These are phyloP conservation scores for Diaporthe humulicola DNA, from an alignment of 2,329 filamentous ascomycete genomes.

Conservation along the genomic window DNA sequence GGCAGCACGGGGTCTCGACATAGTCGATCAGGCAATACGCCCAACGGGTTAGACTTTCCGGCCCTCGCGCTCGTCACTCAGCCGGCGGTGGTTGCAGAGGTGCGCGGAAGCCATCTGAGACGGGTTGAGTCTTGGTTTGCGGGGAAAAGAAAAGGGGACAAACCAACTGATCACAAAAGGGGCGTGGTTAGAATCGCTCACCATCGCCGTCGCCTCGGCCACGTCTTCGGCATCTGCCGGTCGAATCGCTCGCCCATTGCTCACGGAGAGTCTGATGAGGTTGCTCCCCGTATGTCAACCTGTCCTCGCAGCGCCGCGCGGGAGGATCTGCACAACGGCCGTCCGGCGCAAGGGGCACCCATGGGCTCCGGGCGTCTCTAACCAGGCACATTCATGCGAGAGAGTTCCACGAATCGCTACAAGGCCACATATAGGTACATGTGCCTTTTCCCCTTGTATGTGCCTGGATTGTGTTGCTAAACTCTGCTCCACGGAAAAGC, in stretches of 20 bases:
- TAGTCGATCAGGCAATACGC: conserved; percentile 24
- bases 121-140: conserved; percentile 31
- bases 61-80: background rate
- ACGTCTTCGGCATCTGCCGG: conserved; percentile 23
- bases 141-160: conserved; percentile 3
- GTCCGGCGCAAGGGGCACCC: conserved; percentile 25
- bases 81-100: background rate
- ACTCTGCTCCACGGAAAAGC: background rate
- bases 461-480: conserved; percentile 1
- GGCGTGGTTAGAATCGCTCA: background rate
- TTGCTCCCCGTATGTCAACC: conserved; percentile 1
- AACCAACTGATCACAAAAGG: background rate
- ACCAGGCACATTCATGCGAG: conserved; percentile 36
- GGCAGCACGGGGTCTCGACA: conserved; percentile 23
- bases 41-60: conserved; percentile 30
- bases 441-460: background rate
- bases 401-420: conserved; percentile 24
- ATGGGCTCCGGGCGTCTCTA: conserved; percentile 18
- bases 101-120: conserved; percentile 31
- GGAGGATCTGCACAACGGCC: conserved; percentile 31
- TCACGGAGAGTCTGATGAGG: background rate
- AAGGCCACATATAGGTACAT: conserved; percentile 13
- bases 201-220: conserved; percentile 1
- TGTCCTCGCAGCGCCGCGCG: background rate
- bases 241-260: background rate